Evolutionary conservation across 495 filamentous ascomycete species (phyloP), one percentile per base, ranked within the genome.

Genomic region (Tetracladium setigerum): DNA sequence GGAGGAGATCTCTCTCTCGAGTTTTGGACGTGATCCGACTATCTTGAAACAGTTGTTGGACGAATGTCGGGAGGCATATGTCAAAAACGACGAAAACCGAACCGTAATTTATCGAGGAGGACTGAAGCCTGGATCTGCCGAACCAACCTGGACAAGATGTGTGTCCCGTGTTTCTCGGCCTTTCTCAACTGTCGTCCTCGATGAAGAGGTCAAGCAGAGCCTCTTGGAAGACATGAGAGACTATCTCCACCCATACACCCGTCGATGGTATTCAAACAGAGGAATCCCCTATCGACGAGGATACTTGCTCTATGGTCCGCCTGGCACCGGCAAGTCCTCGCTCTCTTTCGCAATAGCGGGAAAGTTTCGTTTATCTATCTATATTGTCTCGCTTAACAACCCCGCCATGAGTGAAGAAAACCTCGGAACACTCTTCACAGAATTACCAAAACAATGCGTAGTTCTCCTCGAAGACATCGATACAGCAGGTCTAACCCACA

Each of bases 251-350:
- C 88, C 87, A 0, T 63, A 73, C 2, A 92, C 84, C 2, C 69
- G 79, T 10, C 64, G 79, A 5, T 95, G 88, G 89, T 95, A 95
- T 56, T 74, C 81, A 4, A 80, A 83, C 56, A 68, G 81, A 38
- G 83, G 83, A 2, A 81, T 87, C 40, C 83, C 83, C 0, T 87
- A 86, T 41, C 87, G 92, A 36, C 81, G 92, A 33, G 88, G 88
- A 46, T 95, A 94, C 44, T 83, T 98, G 49, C 73, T 98, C 7
- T 84, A 89, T 43, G 92, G 92, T 17, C 89, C 91, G 14, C 92
- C 92, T 4, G 92, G 92, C 55, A 98, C 69, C 4, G 79, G 79
- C 17, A 83, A 83, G 54, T 73, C 67, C n/a, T 76, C 72, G 6
- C 62, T 81, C 6, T 71, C 68, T 35, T 74, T 86, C 22, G 83